Percentiles rank a stretch among this genome's conserved stretches.
phyloP scores from a whole-genome alignment of 495 filamentous ascomycete species.

The Podospora sp. region DNA sequence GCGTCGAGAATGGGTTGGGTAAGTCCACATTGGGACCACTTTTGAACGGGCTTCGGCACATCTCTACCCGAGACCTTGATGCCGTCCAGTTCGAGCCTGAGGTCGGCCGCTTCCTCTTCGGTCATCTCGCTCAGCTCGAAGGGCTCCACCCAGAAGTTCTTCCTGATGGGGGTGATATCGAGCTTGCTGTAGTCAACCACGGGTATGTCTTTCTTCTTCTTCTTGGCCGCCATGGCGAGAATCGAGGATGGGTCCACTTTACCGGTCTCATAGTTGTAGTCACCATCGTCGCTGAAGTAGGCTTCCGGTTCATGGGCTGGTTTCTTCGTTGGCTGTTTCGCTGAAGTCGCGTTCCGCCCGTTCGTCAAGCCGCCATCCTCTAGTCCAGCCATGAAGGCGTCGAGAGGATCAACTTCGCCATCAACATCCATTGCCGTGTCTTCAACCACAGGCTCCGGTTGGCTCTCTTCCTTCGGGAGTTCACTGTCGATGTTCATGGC shows the following conservation, averaged over 20 bases:
- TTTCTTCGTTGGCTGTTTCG: constrained; percentile 41
- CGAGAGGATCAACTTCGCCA: constrained; percentile 87
- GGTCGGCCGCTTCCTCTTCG: constrained; percentile 76
- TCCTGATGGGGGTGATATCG: constrained; percentile 82
- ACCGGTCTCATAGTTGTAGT: constrained; percentile 73
- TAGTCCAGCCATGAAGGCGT: constrained; percentile 92
- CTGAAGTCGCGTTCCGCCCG: constrained; percentile 41
- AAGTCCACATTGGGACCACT: constrained; percentile 95
- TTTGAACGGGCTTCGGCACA: constrained; percentile 88
- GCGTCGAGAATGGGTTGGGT: constrained; percentile 87
- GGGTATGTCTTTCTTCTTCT: constrained; percentile 96
- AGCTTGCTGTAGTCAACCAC: constrained; percentile 81
- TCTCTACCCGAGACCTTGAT: constrained; percentile 89
- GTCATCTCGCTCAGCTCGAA: constrained; percentile 81
- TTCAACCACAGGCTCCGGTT: constrained; percentile 26
- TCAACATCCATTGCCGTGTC: constrained; percentile 55
- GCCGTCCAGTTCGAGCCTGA: constrained; percentile 86
- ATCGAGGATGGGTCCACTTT: constrained; percentile 76
- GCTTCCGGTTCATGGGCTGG: constrained; percentile 70
- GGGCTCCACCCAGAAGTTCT: constrained; percentile 92
- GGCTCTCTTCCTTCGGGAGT: constrained; percentile 35
- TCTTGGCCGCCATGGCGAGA: constrained; percentile 83
- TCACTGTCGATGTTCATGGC: constrained; percentile 53
- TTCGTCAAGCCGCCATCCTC: constrained; percentile 34
- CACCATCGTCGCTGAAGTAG: constrained; percentile 84